These are phyloP conservation scores for Globisporangium yorkense DNA, from an alignment of 352 stramenopile species.

Conservation along the genomic window DNA sequence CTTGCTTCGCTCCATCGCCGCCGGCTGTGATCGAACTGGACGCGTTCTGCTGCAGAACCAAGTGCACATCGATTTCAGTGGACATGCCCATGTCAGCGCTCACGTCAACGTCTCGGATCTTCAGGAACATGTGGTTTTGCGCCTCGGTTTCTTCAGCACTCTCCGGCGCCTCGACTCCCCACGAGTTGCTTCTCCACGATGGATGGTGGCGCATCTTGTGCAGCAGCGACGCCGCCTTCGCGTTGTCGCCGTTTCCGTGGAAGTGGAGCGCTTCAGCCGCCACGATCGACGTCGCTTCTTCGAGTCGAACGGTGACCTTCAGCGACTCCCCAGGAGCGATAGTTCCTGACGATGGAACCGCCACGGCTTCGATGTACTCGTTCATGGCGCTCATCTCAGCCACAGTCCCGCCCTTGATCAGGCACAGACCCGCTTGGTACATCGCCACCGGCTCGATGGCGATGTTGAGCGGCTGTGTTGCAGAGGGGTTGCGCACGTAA, in stretches of 20 bases:
- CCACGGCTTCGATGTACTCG: constrained; percentile 71
- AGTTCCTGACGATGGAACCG: constrained; percentile 61
- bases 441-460: constrained; percentile 62
- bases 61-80: constrained; percentile 60
- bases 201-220: constrained; percentile 79
- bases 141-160: constrained; percentile 27
- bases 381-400: constrained; percentile 70
- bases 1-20: constrained; percentile 17
- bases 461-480: constrained; percentile 62
- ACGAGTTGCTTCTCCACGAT: constrained; percentile 81
- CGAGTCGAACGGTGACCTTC: constrained; percentile 74
- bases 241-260: constrained; percentile 21
- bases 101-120: constrained; percentile 63
- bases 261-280: constrained; percentile 23
- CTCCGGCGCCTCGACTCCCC: constrained; percentile 54
- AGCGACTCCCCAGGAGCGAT: constrained; percentile 66
- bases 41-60: constrained; percentile 61
- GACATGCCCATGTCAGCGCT: constrained; percentile 38
- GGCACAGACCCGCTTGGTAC: constrained; percentile 52
- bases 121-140: constrained; percentile 74
- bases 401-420: constrained; percentile 48
- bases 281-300: constrained; percentile 41
- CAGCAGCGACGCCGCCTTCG: constrained; percentile 29
- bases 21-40: constrained; percentile 8
- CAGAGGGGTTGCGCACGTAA: constrained; percentile 76